Percentiles rank a stretch among this genome's conserved stretches.
Evolutionary conservation across 2,329 filamentous ascomycete species (phyloP).

Genomic region (Coleophoma cylindrospora): DNA sequence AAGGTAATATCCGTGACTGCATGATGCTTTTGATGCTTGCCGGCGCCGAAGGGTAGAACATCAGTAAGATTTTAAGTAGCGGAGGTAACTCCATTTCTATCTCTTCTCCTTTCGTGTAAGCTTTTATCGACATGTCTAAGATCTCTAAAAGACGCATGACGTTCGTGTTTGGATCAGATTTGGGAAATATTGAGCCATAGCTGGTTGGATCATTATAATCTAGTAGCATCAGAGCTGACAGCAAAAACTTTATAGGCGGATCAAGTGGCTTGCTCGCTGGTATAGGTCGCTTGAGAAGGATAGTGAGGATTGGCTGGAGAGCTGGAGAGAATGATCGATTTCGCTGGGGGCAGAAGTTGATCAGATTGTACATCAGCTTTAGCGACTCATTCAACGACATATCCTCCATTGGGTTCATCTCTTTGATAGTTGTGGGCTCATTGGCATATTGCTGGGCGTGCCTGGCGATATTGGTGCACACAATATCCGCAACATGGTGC

Average conservation of each 20-base stretch:
- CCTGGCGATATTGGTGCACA: constrained; percentile 64
- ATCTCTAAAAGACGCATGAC: constrained; percentile 64
- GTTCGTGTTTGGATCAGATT: constrained; percentile 51
- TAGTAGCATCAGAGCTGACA: constrained; percentile 80
- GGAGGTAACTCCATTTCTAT: constrained; percentile 69
- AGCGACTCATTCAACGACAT: constrained; percentile 80
- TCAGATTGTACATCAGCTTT: constrained; percentile 86
- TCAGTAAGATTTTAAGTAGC: constrained; percentile 68
- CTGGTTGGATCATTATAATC: constrained; percentile 53
- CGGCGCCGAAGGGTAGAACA: constrained; percentile 66
- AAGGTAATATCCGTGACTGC: constrained; percentile 66
- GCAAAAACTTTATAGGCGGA: constrained; percentile 62
- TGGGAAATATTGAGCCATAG: constrained; percentile 56
- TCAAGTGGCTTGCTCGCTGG: constrained; percentile 64
- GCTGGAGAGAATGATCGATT: constrained; percentile 58
- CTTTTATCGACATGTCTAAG: constrained; percentile 59
- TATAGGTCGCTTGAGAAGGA: constrained; percentile 58
- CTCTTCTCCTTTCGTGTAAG: constrained; percentile 57
- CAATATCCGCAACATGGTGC: constrained; percentile 60
- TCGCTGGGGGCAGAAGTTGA: constrained; percentile 65
- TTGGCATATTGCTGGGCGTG: constrained; percentile 55
- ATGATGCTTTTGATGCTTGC: constrained; percentile 57
- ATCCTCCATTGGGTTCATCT: constrained; percentile 59
- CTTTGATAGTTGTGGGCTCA: constrained; percentile 19
- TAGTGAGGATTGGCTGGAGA: constrained; percentile 63